phyloP scores from a whole-genome alignment of 225 moss, liverwort and hornwort species.

The Pleurozium schreberi region DNA sequence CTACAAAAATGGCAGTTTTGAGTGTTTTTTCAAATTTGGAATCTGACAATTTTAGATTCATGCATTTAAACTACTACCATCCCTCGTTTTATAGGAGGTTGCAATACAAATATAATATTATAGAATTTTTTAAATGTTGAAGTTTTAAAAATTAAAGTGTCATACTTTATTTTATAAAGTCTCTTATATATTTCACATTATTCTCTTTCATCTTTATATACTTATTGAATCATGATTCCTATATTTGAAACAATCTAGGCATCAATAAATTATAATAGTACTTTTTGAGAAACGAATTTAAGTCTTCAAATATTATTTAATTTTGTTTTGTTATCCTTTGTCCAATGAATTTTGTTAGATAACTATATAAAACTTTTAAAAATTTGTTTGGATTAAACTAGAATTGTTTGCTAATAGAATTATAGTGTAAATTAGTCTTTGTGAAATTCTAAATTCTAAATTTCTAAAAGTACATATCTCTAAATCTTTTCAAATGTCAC shows the following conservation, averaged over 20 bases:
- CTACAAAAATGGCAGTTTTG: no score
- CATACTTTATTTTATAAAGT: neutral
- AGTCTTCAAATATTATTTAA: neutral
- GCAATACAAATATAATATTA: neutral
- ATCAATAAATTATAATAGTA: no score
- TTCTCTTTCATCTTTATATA: neutral
- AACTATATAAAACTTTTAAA: rapidly evolving
- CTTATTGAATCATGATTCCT: rapidly evolving
- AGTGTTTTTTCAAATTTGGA: neutral
- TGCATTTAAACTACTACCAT: neutral
- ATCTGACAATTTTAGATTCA: rapidly evolving
- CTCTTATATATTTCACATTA: neutral
- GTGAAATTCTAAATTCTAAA: rapidly evolving
- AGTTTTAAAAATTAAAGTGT: neutral
- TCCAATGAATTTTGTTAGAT: neutral
- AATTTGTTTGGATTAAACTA: no score
- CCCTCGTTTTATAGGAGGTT: rapidly evolving
- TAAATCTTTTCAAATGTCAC: neutral
- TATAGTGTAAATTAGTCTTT: no score
- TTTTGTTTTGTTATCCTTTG: neutral
- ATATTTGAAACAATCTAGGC: neutral
- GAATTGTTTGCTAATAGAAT: rapidly evolving
- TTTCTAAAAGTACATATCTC: rapidly evolving
- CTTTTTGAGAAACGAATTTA: neutral
- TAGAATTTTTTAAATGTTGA: neutral